These are phyloP conservation scores for Obelidium mucronatum DNA, from an alignment of 192 early-diverging fungal genomes.

Conservation along the genomic window DNA sequence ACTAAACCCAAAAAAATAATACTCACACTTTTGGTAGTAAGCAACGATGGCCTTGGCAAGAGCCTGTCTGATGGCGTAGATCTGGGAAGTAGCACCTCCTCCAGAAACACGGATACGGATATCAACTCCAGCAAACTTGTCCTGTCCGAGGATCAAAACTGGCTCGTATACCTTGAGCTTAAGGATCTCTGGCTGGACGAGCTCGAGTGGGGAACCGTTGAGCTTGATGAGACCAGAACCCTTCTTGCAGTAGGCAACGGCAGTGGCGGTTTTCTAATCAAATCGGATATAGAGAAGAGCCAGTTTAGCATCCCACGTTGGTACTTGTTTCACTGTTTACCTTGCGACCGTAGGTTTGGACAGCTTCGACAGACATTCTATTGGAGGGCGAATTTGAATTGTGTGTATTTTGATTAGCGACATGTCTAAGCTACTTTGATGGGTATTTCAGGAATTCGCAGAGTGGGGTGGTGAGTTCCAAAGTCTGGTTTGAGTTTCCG, in stretches of 20 bases:
- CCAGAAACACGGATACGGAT: constrained; percentile 96
- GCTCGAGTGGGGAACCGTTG: constrained; percentile 95
- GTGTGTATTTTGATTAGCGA: background rate
- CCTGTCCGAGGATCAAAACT: constrained; percentile 93
- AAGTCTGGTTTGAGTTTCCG: too few species aligned
- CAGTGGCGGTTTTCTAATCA: constrained; percentile 94
- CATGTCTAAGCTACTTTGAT: too few species aligned
- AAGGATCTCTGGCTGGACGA: constrained; percentile 96
- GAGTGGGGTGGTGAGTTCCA: too few species aligned
- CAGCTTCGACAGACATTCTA: constrained; percentile 64
- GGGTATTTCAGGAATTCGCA: too few species aligned
- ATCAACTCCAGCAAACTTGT: constrained; percentile 95
- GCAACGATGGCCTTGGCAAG: constrained; percentile 99
- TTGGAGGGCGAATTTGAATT: background rate
- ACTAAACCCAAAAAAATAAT: background rate
- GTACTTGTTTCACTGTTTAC: too few species aligned
- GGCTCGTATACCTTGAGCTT: constrained; percentile 99
- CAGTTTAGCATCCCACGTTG: too few species aligned
- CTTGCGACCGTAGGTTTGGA: constrained; percentile 83
- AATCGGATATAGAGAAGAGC: background rate
- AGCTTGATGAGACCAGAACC: constrained; percentile 97
- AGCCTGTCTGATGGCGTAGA: constrained; percentile 98
- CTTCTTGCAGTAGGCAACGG: constrained; percentile 98
- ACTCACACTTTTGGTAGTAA: constrained; percentile 96
- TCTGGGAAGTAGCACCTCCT: constrained; percentile 97